A percentile compares a stretch with the other conserved stretches of the same genome.
These are phyloP conservation scores for Citrus reticulata DNA, from an alignment of 345 rosid species.

Conservation along the genomic window DNA sequence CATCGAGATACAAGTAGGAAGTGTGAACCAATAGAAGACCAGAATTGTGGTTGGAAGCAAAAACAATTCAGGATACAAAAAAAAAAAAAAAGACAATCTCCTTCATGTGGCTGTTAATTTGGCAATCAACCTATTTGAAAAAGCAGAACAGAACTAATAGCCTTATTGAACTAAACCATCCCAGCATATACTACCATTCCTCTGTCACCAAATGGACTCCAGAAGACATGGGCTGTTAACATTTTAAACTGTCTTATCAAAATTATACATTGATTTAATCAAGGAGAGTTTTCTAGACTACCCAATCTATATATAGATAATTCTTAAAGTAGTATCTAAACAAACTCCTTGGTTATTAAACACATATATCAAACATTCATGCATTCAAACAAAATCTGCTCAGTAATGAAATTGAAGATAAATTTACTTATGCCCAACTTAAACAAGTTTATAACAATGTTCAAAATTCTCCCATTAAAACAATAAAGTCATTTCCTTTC, in stretches of 20 bases:
- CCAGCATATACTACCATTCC: neutral
- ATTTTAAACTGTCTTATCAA: neutral
- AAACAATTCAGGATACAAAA: neutral
- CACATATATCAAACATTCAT: neutral
- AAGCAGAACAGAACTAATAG: neutral
- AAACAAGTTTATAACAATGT: neutral
- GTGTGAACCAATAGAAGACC: neutral
- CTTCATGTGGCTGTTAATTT: neutral
- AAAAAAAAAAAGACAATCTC: too few species aligned
- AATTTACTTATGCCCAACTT: neutral
- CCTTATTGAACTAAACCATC: neutral
- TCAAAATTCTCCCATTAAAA: neutral
- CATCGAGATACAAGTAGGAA: neutral
- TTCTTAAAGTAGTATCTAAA: neutral
- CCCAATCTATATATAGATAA: neutral
- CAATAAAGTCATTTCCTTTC: neutral
- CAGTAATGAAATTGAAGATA: neutral
- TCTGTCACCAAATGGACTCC: neutral
- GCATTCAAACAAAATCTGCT: neutral
- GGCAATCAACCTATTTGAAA: neutral
- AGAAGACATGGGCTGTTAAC: neutral
- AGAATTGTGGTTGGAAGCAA: neutral
- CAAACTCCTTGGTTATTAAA: neutral
- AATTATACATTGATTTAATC: neutral
- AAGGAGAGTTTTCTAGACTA: neutral